Conservation (phyloP, 83 land plant genomes). For the Isoetes engelmannii region DNA sequence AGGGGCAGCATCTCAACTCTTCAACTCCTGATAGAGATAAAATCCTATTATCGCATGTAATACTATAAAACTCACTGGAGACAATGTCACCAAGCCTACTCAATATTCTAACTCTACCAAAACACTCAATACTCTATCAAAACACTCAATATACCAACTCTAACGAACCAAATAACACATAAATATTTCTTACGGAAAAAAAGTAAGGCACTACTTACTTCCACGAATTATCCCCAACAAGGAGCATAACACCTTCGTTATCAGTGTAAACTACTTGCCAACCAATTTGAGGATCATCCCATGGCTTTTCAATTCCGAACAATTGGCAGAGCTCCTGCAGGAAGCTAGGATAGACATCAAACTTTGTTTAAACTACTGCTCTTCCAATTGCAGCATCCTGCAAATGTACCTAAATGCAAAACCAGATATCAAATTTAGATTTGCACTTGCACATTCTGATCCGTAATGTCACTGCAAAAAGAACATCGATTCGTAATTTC, state of each 20-base stretch:
- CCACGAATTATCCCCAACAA: slow-evolving; percentile 48
- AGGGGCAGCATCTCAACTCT: slow-evolving; percentile 28
- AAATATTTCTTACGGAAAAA: too few species aligned
- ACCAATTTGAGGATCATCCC: slow-evolving; percentile 35
- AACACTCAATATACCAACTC: background rate
- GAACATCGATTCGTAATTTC: too few species aligned
- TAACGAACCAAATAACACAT: background rate
- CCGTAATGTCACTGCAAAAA: too few species aligned
- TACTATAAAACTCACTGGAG: slow-evolving; percentile 55
- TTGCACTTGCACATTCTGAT: too few species aligned
- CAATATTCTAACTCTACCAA: too few species aligned
- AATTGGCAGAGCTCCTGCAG: slow-evolving; percentile 39
- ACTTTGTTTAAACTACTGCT: slow-evolving; percentile 49
- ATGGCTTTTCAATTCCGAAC: slow-evolving; percentile 47
- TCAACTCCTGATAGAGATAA: slow-evolving; percentile 46
- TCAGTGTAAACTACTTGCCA: slow-evolving; percentile 33
- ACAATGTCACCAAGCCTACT: background rate
- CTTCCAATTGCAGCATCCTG: slow-evolving; percentile 59
- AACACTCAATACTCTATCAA: too few species aligned
- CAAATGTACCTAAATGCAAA: slow-evolving; percentile 51
- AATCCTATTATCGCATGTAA: slow-evolving; percentile 51
- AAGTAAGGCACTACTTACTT: slow-evolving; percentile 24
- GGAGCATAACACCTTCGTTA: slow-evolving; percentile 45
- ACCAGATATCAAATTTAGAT: too few species aligned
- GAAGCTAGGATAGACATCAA: slow-evolving; percentile 46